A percentile compares a stretch with the other conserved stretches of the same genome.
Conservation (phyloP, 345 rosid genomes). For the Eutrema japonicum region DNA sequence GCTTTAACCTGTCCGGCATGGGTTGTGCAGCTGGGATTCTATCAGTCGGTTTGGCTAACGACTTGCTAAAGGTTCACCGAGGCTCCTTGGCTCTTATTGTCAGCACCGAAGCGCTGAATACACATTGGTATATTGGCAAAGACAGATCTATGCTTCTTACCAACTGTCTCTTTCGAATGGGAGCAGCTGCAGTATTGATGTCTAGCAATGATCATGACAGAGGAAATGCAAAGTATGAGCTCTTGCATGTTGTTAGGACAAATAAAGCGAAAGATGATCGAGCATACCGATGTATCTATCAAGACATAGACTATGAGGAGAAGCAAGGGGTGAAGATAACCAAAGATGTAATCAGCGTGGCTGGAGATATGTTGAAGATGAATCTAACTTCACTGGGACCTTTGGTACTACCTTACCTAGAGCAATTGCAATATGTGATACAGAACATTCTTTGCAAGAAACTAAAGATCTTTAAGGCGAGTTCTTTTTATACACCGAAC, state of each 20-base stretch:
- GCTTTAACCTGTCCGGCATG: conserved; percentile 75
- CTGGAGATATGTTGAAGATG: conserved; percentile 55
- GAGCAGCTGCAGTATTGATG: conserved; percentile 61
- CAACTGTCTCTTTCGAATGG: conserved; percentile 75
- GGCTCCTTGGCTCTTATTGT: conserved; percentile 59
- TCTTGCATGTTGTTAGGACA: conserved; percentile 51
- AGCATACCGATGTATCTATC: conserved; percentile 58
- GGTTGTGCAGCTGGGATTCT: conserved; percentile 66
- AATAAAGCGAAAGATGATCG: conserved; percentile 54
- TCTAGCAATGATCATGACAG: conserved; percentile 52
- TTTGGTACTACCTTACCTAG: conserved; percentile 54
- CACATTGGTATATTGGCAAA: conserved; percentile 59
- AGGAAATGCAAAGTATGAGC: conserved; percentile 54
- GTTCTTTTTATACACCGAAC: conserved; percentile 50
- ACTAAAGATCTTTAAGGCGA: conserved; percentile 35
- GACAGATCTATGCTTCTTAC: conserved; percentile 63
- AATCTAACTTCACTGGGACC: conserved; percentile 58
- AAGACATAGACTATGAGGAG: conserved; percentile 58
- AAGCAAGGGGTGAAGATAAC: conserved; percentile 55
- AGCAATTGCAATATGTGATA: conserved; percentile 47
- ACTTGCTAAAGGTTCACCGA: conserved; percentile 55
- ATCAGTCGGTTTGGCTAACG: conserved; percentile 60
- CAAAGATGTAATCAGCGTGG: conserved; percentile 55
- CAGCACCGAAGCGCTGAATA: conserved; percentile 55
- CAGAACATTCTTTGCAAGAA: conserved; percentile 45